A percentile compares a stretch with the other conserved stretches of the same genome.
Evolutionary conservation across 495 filamentous ascomycete genomes (phyloP).

Genomic region (Acidomyces sp.): DNA sequence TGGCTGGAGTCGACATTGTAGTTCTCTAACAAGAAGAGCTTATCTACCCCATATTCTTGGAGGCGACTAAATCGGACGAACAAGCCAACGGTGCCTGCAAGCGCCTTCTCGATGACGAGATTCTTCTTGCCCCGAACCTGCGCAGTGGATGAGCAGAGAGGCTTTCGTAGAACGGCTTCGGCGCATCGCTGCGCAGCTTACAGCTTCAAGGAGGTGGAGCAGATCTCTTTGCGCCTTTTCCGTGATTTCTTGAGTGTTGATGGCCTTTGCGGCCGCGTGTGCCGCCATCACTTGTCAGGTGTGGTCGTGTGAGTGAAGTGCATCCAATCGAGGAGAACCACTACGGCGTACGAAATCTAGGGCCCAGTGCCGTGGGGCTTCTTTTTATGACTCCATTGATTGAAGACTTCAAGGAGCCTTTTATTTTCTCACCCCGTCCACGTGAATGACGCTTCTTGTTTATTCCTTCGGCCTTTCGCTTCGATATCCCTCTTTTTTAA

Average conservation of each 20-base stretch:
- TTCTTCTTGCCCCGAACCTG: constrained; percentile 98
- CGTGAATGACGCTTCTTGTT: too few relatives aligned
- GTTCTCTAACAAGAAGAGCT: constrained; percentile 89
- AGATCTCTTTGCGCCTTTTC: constrained; percentile 25
- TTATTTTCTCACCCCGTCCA: too few relatives aligned
- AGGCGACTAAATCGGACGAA: constrained; percentile 86
- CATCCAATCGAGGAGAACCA: too few relatives aligned
- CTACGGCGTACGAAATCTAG: too few relatives aligned
- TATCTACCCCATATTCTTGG: constrained; percentile 92
- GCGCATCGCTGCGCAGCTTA: too few relatives aligned
- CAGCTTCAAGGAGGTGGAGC: constrained; percentile 24
- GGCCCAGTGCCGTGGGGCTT: too few relatives aligned
- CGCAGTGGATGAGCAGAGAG: constrained; percentile 22
- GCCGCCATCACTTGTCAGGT: constrained; percentile 21
- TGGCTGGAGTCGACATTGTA: constrained; percentile 85
- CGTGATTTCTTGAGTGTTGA: constrained; percentile 24
- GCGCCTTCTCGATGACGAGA: constrained; percentile 76
- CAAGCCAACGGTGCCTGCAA: constrained; percentile 78
- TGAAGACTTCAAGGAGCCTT: too few relatives aligned
- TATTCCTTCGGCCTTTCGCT: too few relatives aligned
- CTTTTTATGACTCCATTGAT: too few relatives aligned
- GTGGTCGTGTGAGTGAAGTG: too few relatives aligned
- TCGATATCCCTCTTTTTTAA: too few relatives aligned
- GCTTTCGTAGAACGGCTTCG: neutral
- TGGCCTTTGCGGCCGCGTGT: constrained; percentile 16